phyloP scores from a whole-genome alignment of 1,284 basidiomycete species.

The Microbotryum saponariae region DNA sequence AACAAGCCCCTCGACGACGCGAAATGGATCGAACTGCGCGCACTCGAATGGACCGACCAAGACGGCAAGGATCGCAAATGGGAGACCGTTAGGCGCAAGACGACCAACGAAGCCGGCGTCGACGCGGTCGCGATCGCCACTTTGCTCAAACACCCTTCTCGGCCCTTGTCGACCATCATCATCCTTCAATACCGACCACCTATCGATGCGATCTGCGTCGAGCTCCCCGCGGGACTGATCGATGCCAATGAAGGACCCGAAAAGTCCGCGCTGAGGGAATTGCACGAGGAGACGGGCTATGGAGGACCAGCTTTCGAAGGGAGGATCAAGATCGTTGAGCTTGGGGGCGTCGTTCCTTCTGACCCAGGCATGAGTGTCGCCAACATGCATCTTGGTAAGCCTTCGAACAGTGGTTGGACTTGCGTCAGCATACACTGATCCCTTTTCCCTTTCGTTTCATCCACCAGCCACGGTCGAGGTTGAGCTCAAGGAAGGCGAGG shows the following conservation, averaged over 20 bases:
- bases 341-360: constrained; percentile 16
- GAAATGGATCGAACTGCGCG: constrained; percentile 14
- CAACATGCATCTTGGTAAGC: not conserved
- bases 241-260: constrained; percentile 71
- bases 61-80: constrained; percentile 56
- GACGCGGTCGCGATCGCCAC: constrained; percentile 81
- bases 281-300: constrained; percentile 86
- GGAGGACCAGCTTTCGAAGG: constrained; percentile 37
- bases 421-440: not conserved
- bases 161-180: constrained; percentile 59
- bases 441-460: not conserved
- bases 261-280: constrained; percentile 69
- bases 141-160: constrained; percentile 54
- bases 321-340: constrained; percentile 21
- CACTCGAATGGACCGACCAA: constrained; percentile 28
- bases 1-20: not conserved
- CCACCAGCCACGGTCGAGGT: constrained; percentile 39
- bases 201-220: constrained; percentile 44
- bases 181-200: constrained; percentile 31
- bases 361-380: constrained; percentile 6
- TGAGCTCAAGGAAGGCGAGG: constrained; percentile 51
- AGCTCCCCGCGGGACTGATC: constrained; percentile 78
- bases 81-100: constrained; percentile 77
- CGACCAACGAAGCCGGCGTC: constrained; percentile 61
- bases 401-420: not conserved